Percentiles rank a stretch among this genome's conserved stretches.
Conservation (phyloP, 768 basidiomycete genomes). For the Pleurotus tuber-regium region DNA sequence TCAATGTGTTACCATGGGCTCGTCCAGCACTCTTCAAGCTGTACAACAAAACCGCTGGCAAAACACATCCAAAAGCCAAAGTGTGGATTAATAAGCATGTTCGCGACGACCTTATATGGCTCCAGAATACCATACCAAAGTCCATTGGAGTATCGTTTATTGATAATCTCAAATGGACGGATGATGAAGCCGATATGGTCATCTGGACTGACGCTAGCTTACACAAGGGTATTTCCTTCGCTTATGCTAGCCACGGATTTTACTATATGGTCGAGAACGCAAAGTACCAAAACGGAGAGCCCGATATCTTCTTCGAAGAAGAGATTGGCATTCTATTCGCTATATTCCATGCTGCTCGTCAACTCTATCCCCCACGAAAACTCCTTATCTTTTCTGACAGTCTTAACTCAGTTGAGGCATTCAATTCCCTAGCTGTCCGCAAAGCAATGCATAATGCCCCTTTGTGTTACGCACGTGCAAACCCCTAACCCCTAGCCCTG, state of each 20-base stretch:
- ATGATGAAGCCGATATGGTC: conserved; percentile 18
- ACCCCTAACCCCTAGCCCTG: too few species aligned
- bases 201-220: conserved; percentile 23
- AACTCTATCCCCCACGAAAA: conserved; percentile 12
- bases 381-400: conserved; percentile 19
- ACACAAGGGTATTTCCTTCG: conserved; percentile 11
- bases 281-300: neutral
- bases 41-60: neutral
- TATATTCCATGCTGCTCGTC: conserved; percentile 14
- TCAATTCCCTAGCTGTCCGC: conserved; percentile 12
- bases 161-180: conserved; percentile 13
- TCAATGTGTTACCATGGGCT: neutral
- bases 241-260: conserved; percentile 14
- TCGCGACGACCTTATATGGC: conserved; percentile 16
- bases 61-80: neutral
- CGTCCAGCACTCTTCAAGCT: conserved; percentile 1
- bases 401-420: conserved; percentile 17
- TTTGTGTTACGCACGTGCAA: too few species aligned
- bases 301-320: conserved; percentile 25
- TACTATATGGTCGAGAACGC: conserved; percentile 11
- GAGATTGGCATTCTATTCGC: conserved; percentile 21
- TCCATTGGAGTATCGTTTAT: conserved; percentile 17
- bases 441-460: conserved; percentile 11
- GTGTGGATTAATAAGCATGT: conserved; percentile 16
- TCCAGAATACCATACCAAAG: conserved; percentile 7